Evolutionary conservation across 106 monocot species (phyloP).

Genomic region (Phalaenopsis aphrodite): DNA sequence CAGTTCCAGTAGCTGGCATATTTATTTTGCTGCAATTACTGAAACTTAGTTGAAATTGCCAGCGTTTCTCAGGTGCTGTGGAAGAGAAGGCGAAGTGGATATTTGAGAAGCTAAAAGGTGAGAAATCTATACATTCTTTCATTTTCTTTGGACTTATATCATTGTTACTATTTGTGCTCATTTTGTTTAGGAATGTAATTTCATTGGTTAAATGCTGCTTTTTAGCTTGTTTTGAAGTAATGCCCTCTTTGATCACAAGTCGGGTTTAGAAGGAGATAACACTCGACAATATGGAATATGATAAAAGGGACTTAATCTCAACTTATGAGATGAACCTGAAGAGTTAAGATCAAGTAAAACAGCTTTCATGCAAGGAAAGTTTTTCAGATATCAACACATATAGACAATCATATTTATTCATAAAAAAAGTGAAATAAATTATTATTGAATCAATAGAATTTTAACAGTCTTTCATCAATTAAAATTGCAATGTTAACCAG

Average conservation of each 20-base stretch:
- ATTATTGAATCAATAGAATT: too few species aligned
- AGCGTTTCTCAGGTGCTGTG: conserved; percentile 83
- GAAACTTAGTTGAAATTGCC: conserved; percentile 17
- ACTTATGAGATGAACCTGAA: too few species aligned
- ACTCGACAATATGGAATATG: too few species aligned
- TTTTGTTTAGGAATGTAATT: not conserved
- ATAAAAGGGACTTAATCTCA: too few species aligned
- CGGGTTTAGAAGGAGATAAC: too few species aligned
- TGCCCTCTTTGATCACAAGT: not conserved
- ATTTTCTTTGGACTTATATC: not conserved
- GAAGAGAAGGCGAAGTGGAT: conserved; percentile 98
- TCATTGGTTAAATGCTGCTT: not conserved
- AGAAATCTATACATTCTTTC: not conserved
- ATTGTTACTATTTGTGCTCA: not conserved
- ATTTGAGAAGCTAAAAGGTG: conserved; percentile 95
- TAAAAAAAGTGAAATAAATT: too few species aligned
- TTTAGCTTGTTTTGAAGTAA: not conserved
- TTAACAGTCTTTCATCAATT: too few species aligned
- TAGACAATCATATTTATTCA: too few species aligned
- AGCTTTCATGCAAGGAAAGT: too few species aligned
- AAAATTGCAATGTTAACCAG: too few species aligned
- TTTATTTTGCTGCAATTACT: not conserved
- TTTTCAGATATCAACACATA: too few species aligned
- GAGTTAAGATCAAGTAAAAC: too few species aligned
- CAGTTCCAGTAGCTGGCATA: not conserved